Base-by-base conservation (phyloP, 2,329 filamentous ascomycete species). In the Dryadomyces quercivorus region DNA sequence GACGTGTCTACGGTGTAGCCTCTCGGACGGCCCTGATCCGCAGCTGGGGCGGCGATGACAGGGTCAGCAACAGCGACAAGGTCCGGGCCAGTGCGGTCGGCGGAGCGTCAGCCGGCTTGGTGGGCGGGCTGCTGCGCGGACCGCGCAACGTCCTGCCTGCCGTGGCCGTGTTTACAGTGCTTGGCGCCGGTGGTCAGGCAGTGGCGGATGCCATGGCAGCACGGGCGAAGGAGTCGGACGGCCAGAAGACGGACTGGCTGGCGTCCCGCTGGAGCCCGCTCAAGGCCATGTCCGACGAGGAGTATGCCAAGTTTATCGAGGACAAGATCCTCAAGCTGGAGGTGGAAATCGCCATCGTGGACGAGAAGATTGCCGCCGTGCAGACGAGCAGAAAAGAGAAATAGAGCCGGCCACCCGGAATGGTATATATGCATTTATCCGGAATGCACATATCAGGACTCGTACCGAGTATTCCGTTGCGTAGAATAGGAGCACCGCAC, bases 311-410 rank as follows among this genome's bases (percentile, higher is more conserved):
- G 3, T 82, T 88, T 64, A 70, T 93, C 53, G 72, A 78, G 58
- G 85, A 91, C 64, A 88, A 83, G 68, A 66, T 91, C 18, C 69
- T 92, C 38, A 76, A 74, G 56, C 69, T 92, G 5, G 82, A 93
- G 60, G 86, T 82, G 3, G 85, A 92, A 60, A 86, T 93, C 63
- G 80, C 87, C 1, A 65, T 93, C 18, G 70, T 92, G n/a, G 86
- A 93, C 62, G 88, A 93, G 50, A 82, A 78, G 63, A 86, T 93
- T 59, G 78, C 67, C 2, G 64, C 65, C 9, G 42, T 60, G 9
- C 38, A 51, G 42, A 53, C 51, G 1, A 22, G 49, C 20, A 58
- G 56, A 47, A 36, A 48, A 4, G 7, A 46, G 13, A 40, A 44
- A 44, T n/a, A 44, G 38, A 15, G 38, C 5, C n/a, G n/a, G n/a